Evolutionary conservation across 257 asterid genomes (phyloP).

Genomic region (Solanum lycopersicoides): DNA sequence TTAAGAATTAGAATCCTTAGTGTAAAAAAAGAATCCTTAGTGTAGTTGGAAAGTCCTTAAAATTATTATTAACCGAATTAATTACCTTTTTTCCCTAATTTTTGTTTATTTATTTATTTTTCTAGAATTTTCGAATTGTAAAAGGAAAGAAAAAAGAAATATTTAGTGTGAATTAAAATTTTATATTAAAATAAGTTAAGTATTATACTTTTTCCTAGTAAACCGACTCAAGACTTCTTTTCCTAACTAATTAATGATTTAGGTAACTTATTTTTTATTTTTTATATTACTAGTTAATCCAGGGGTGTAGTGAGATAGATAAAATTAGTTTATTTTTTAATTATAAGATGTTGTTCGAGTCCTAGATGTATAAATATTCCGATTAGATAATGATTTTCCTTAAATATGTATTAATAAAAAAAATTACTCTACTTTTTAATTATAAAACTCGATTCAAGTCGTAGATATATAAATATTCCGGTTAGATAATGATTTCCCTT

Average conservation of each 20-base stretch:
- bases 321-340: too few relatives aligned
- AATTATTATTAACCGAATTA: background rate
- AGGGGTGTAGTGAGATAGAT: too few relatives aligned
- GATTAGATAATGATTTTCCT: background rate
- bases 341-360: accelerated
- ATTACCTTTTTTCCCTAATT: background rate
- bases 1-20: background rate
- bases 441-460: accelerated
- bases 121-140: background rate
- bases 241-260: too few relatives aligned
- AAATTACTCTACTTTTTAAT: too few relatives aligned
- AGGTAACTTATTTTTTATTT: background rate
- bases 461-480: too few relatives aligned
- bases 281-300: background rate
- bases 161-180: background rate
- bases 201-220: background rate
- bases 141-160: background rate
- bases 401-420: background rate
- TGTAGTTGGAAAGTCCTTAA: background rate
- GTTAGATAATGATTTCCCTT: background rate
- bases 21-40: background rate
- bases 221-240: background rate
- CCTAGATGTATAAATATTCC: accelerated
- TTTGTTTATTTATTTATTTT: background rate
- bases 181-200: background rate